Conservation (phyloP, 306 rosid species). For the Elaeagnus macrophylla region DNA sequence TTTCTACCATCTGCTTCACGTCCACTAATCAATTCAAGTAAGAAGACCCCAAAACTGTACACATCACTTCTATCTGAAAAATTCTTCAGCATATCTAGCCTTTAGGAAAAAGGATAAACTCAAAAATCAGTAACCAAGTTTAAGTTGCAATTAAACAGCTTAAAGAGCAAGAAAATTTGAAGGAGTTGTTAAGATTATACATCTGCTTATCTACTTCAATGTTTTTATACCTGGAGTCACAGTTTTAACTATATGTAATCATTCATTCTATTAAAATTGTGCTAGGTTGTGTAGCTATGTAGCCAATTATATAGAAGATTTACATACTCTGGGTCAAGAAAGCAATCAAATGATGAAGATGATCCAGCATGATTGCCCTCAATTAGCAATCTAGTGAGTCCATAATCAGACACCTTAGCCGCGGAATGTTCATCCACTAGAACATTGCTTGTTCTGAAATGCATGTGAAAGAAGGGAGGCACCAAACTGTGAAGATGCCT, state of each 20-base stretch:
- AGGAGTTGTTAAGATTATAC: not conserved
- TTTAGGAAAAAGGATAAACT: conserved; percentile 13
- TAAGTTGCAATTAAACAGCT: not conserved
- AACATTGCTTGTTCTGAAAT: conserved; percentile 59
- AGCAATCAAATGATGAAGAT: conserved; percentile 49
- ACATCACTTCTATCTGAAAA: conserved; percentile 53
- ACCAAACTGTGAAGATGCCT: conserved; percentile 53
- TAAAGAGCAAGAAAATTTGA: not conserved
- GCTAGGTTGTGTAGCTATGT: too few species aligned
- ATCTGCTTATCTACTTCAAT: too few species aligned
- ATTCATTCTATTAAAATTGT: too few species aligned
- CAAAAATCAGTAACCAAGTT: not conserved
- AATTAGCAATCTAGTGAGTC: conserved; percentile 36
- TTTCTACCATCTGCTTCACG: conserved; percentile 34
- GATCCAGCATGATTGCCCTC: conserved; percentile 32
- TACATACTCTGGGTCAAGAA: conserved; percentile 64
- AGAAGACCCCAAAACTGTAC: conserved; percentile 63
- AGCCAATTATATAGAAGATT: conserved; percentile 3
- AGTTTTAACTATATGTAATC: too few species aligned
- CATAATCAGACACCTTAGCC: conserved; percentile 64
- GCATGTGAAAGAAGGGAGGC: conserved; percentile 61
- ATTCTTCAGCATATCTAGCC: conserved; percentile 40
- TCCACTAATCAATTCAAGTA: conserved; percentile 63
- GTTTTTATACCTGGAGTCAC: too few species aligned
- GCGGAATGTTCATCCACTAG: conserved; percentile 44